Evolutionary conservation across 163 green algal species (phyloP), one percentile per base, ranked within the genome.

Genomic region (Smithsoniella earleae): DNA sequence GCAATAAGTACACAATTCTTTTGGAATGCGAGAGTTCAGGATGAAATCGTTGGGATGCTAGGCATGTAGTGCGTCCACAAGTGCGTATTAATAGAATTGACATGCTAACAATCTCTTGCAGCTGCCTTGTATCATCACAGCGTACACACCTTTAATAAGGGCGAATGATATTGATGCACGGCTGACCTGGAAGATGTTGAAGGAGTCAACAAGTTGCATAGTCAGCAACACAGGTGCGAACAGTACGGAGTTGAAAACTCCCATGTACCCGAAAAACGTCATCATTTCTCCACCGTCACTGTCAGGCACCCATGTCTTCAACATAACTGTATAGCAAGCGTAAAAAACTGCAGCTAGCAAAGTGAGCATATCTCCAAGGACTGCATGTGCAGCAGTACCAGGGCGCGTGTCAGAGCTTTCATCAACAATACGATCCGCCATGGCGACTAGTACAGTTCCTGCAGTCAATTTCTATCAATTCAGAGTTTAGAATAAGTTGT

Each of bases 191-290:
- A 30, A 69, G 16, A 69, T n/a, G 25, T 43, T 69, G 25, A 69
- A 43, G 8, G 58, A 30, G 5, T 33, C 58, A 16, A 31, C 58
- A 36, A 69, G 58, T 13, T 69, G 58, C 58, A 83, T 28, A 2
- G 83, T 10, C 22, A 80, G 40, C 25, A 91, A 73, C 30, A 93
- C 74, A 3, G 84, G 81, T 8, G 79, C 81, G n/a, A 92, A 77
- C 36, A 80, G 45, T 0, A 87, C 36, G 2, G 88, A 76, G 66
- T 92, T 93, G 44, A 90, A 34, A 10, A 75, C 20, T 1, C 92
- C 92, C 62, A 97, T 78, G 66, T 88, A 89, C 3, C 92, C 92
- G 78, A 97, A 95, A 46, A 97, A 93, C 8, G 75, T 78, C 20
- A 84, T 81, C 18, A 54, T 77, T 6, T 82, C 76, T 6, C 54